Evolutionary conservation across 805 yeast species (phyloP).

Genomic region (Starmerella bombicola): DNA sequence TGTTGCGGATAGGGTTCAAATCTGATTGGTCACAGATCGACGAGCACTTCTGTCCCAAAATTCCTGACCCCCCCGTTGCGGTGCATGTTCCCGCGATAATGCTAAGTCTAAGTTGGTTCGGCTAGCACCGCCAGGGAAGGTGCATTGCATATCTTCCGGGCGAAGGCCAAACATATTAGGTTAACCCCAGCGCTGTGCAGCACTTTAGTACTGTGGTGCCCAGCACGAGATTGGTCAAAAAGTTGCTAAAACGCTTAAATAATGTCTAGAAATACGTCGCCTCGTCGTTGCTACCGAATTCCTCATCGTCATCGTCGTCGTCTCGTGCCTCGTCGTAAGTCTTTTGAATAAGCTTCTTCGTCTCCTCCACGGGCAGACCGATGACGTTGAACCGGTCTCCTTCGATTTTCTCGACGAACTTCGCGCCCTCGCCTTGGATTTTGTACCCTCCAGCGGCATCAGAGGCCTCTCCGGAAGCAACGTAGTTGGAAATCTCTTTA

Average conservation of each 20-base stretch:
- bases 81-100: too few species aligned
- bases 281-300: slow-evolving; percentile 11
- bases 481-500: slow-evolving; percentile 49
- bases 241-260: too few species aligned
- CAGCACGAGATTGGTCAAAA: too few species aligned
- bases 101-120: too few species aligned
- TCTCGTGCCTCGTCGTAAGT: slow-evolving; percentile 23
- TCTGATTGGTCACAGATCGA: slow-evolving; percentile 8
- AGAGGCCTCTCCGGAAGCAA: slow-evolving; percentile 57
- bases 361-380: slow-evolving; percentile 63
- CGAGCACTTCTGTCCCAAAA: too few species aligned
- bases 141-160: too few species aligned
- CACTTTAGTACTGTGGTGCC: too few species aligned
- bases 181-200: too few species aligned
- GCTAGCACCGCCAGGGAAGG: too few species aligned
- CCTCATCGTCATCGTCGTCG: slow-evolving; percentile 17
- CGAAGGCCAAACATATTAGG: too few species aligned
- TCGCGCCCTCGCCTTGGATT: slow-evolving; percentile 51
- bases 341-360: slow-evolving; percentile 37
- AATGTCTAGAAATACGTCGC: slow-evolving; percentile 10
- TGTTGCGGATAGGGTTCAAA: slow-evolving; percentile 8
- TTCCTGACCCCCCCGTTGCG: too few species aligned
- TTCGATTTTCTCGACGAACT: slow-evolving; percentile 45
- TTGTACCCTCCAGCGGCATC: slow-evolving; percentile 89
- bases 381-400: slow-evolving; percentile 85